Evolutionary conservation across 2,329 filamentous ascomycete genomes (phyloP), one percentile per base, ranked within the genome.

Genomic region (Cladophialophora exuberans): DNA sequence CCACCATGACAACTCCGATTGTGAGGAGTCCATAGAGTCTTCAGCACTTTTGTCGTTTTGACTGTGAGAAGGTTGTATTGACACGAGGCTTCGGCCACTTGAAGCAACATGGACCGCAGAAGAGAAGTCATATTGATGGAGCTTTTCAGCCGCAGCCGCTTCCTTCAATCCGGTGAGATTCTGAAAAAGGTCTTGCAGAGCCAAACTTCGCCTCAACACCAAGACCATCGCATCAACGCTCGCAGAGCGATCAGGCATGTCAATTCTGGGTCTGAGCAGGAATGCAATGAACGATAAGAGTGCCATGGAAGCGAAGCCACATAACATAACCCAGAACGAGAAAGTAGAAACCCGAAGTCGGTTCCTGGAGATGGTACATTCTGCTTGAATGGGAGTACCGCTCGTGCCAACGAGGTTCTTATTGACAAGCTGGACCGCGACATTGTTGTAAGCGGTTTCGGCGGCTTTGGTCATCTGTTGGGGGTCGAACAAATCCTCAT

Each of bases 401-500:
- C 41, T 26, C 6, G 15, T 15, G 7, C 33, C 10, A 9, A 55
- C 10, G 3, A 61, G 22, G 33, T 52, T 26, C 23, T 62, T 52
- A 25, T 17, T 20, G 1, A 39, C 42, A 7, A 51, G 15, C 25
- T 61, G 61, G 3, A 54, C 44, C 6, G 59, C 56, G 20, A 63
- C 7, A 4, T 59, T 51, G 4, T 51, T 25, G 11, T 50, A 54
- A 4, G 45, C 41, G 6, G 3, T 48, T n/a, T 58, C 38, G 0
- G 61, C 59, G 1, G 59, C 45, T 5, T 36, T 2, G 2, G 26
- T 30, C 42, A 63, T 50, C 1, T 10, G 15, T 2, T 45, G 20
- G 15, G 42, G 25, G 28, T 58, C 49, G 3, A 63, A n/a, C 3
- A 63, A 41, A 6, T 6, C 20, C 30, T 59, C 59, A 30, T 63